Evolutionary conservation across 1,284 basidiomycete species (phyloP), one percentile per base, ranked within the genome.

Genomic region (Pyrrhoderma noxium): DNA sequence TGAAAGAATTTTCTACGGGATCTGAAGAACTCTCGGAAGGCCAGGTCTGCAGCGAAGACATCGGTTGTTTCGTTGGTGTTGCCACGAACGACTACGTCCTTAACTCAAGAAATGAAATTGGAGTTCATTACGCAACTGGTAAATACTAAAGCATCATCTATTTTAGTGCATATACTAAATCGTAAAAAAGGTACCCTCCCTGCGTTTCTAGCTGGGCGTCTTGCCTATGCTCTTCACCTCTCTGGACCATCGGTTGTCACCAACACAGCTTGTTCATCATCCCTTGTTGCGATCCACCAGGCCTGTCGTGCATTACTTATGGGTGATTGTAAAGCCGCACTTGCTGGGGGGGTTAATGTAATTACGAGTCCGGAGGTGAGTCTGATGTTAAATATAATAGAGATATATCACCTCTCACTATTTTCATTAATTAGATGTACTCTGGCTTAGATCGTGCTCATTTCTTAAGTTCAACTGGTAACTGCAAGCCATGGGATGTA

Each of bases 231-330:
- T 2, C 77, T 85, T 69, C 70, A 77, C 54, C 70, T 85, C 47
- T 70, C 80, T 36, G 85, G 85, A 0, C 84, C 85, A 3, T 85
- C 84, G 0, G 64, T 84, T 13, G 80, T 83, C 0, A 63, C 85
- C 37, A 82, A 88, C 56, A 87, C 85, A 0, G 82, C 83, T 1
- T 87, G 85, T 61, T 86, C 83, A 4, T 82, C 82, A 5, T 84
- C 82, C 3, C 67, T 73, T 31, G 76, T 82, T 11, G 81, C 84
- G 2, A 67, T 87, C 13, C 75, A 87, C 63, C 80, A 82, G 58
- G 85, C 79, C 0, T 79, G 75, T 48, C 76, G 85, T 36, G 80
- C 82, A 1, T 64, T 88, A 34, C 69, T 73, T 61, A 74, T 72
- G 52, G 65, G 70, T 18, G 85, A 88, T 61, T 87, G 83, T 59